phyloP scores from a whole-genome alignment of 306 rosid genomes.

The Casuarina cunninghamiana region DNA sequence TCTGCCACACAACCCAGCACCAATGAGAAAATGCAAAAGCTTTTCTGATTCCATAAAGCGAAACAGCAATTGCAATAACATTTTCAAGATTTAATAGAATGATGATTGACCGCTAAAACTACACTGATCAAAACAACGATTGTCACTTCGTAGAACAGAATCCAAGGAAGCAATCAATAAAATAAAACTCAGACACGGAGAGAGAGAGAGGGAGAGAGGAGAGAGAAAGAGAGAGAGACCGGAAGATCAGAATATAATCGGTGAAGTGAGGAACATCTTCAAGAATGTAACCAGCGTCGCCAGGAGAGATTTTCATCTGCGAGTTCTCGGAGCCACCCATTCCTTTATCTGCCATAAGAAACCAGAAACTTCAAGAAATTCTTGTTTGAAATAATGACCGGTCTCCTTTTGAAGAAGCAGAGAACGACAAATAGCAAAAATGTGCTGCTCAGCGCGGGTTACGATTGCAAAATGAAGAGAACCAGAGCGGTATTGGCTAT shows the following conservation, averaged over 20 bases:
- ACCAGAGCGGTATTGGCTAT: neutral
- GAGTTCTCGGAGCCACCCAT: slow-evolving; percentile 14
- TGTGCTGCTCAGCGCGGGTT: neutral
- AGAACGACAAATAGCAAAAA: neutral
- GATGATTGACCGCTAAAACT: neutral
- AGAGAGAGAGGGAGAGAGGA: neutral
- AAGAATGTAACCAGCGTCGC: slow-evolving; percentile 46
- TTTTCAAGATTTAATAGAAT: neutral
- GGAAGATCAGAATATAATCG: slow-evolving; percentile 42
- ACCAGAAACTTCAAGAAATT: neutral
- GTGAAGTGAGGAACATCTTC: slow-evolving; percentile 53
- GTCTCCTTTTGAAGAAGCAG: neutral
- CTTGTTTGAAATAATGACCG: neutral
- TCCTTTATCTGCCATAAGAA: neutral
- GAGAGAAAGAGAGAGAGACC: slow-evolving; percentile 18
- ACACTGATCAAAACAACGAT: neutral
- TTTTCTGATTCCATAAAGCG: neutral
- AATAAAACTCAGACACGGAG: neutral
- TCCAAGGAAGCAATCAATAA: neutral
- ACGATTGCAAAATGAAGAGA: neutral
- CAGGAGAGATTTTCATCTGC: slow-evolving; percentile 31
- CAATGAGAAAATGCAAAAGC: neutral
- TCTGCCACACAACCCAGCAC: slow-evolving; percentile 32
- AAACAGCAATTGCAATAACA: neutral
- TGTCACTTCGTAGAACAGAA: neutral